These are phyloP conservation scores for Aspergillus haitiensis DNA, from an alignment of 495 filamentous ascomycete genomes.

Conservation along the genomic window DNA sequence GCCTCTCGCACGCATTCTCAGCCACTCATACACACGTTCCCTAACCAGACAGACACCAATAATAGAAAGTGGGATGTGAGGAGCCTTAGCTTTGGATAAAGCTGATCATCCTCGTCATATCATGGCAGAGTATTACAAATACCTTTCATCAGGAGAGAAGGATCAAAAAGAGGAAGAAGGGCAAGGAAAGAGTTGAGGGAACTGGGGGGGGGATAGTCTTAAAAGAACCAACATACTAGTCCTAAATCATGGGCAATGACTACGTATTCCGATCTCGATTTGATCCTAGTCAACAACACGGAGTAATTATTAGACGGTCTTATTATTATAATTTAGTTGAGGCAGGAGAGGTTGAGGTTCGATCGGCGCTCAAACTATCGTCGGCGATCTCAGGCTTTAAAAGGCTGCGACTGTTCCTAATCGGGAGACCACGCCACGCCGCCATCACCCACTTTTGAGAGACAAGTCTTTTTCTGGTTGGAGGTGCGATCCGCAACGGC, in stretches of 20 bases:
- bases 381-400: constrained; percentile 18
- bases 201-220: background rate
- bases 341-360: constrained; percentile 2
- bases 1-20: constrained; percentile 8
- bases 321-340: background rate
- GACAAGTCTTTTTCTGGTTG: background rate
- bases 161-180: constrained; percentile 2
- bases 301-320: background rate
- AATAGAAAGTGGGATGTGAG: constrained; percentile 3
- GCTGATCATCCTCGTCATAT: constrained; percentile 3
- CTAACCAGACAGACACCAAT: constrained; percentile 1
- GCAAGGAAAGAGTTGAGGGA: background rate
- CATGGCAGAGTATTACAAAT: constrained; percentile 7
- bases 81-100: constrained; percentile 1
- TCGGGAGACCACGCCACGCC: constrained; percentile 14
- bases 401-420: constrained; percentile 9
- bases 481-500: constrained; percentile 1
- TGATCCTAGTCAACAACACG: too few species aligned
- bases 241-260: too few species aligned
- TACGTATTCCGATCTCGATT: too few species aligned
- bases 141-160: background rate
- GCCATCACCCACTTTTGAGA: constrained; percentile 1
- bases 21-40: constrained; percentile 12
- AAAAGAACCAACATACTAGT: background rate
- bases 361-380: constrained; percentile 14